Conservation (phyloP, 257 asterid genomes). For the Solanum pennellii region DNA sequence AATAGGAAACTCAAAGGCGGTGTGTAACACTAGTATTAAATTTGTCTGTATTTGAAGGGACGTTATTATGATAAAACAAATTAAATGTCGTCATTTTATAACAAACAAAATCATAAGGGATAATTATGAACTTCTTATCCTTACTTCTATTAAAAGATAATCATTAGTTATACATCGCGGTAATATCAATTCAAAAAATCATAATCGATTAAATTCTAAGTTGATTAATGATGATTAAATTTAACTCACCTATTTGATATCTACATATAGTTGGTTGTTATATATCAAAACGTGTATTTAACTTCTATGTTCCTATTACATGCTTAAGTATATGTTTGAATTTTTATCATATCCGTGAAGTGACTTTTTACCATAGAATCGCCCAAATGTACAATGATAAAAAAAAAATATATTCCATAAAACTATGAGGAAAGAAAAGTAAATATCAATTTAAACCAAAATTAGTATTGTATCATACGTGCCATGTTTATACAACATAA, state of each 20-base stretch:
- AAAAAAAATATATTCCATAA: neutral
- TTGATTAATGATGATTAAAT: too few relatives aligned
- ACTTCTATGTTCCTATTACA: neutral
- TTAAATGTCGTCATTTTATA: neutral
- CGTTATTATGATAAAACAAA: neutral
- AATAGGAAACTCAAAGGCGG: neutral
- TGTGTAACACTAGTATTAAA: neutral
- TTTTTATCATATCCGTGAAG: neutral
- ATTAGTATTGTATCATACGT: neutral
- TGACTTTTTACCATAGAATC: neutral
- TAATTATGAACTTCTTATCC: neutral
- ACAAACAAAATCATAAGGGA: neutral
- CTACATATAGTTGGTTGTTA: neutral
- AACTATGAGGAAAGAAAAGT: neutral
- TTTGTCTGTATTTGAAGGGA: neutral
- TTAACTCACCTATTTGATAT: neutral
- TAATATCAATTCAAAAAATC: fast-evolving
- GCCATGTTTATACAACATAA: neutral
- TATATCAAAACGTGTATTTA: neutral
- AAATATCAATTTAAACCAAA: neutral
- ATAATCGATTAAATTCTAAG: neutral
- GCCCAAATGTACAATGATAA: neutral
- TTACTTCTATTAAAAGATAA: neutral
- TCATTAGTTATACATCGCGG: neutral
- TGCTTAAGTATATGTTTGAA: neutral